Percentiles rank a stretch among this genome's conserved stretches.
Conservation (phyloP, 495 filamentous ascomycete species). For the Penicillium alfredii region DNA sequence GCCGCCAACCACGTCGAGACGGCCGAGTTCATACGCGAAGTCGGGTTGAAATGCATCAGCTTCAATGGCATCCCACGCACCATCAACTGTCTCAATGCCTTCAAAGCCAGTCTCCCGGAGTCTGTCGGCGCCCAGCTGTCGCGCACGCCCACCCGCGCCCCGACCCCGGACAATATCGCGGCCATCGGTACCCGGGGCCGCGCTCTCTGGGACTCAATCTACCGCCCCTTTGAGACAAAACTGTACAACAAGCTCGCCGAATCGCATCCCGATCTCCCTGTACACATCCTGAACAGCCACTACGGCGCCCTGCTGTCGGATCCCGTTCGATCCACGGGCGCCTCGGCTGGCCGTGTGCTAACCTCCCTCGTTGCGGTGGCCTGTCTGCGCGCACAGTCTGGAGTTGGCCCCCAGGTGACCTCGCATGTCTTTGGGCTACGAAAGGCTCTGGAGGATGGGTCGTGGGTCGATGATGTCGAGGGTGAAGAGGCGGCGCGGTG, state of each 20-base stretch:
- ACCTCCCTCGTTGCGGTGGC: constrained; percentile 66
- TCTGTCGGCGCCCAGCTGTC: constrained; percentile 15
- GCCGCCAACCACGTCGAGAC: constrained; percentile 40
- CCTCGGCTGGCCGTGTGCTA: constrained; percentile 53
- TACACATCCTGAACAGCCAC: constrained; percentile 64
- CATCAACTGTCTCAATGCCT: constrained; percentile 70
- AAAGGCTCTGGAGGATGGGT: constrained; percentile 66
- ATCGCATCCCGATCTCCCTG: constrained; percentile 70
- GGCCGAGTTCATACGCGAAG: constrained; percentile 71
- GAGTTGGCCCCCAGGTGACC: constrained; percentile 71
- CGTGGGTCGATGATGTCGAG: constrained; percentile 47
- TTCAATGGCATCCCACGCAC: constrained; percentile 80
- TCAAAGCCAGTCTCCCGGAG: constrained; percentile 50
- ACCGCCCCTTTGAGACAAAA: constrained; percentile 63
- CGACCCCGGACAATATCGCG: constrained; percentile 40
- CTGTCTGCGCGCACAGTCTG: constrained; percentile 66
- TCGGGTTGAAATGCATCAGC: constrained; percentile 75
- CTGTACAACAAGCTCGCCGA: constrained; percentile 58
- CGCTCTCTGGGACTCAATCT: constrained; percentile 64
- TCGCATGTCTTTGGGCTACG: constrained; percentile 69
- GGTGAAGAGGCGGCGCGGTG: constrained; percentile 51
- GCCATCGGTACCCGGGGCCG: constrained; percentile 50
- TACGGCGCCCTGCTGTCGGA: constrained; percentile 67
- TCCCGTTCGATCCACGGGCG: constrained; percentile 49
- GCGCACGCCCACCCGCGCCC: constrained; percentile 14